Conservation (phyloP, 2,329 filamentous ascomycete species). For the Pestalotiopsis sp. region DNA sequence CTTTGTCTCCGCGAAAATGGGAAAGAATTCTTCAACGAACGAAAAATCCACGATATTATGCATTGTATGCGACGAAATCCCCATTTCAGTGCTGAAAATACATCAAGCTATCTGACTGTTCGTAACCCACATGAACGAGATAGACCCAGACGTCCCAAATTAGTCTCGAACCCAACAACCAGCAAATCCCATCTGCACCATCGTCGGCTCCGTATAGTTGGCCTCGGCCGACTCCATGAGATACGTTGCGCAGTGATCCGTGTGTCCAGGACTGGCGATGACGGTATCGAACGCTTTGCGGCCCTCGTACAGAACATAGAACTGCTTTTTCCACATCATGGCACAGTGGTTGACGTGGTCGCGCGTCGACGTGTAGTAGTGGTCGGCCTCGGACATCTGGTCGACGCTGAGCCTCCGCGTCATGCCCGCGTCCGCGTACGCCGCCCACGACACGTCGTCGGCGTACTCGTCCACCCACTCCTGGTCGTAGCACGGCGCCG, state of each 20-base stretch:
- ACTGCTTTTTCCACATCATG: slow-evolving; percentile 27
- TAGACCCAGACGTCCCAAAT: neutral
- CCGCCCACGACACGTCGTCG: slow-evolving; percentile 25
- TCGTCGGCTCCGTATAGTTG: slow-evolving; percentile 18
- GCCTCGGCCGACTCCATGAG: slow-evolving; percentile 23
- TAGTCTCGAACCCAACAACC: slow-evolving; percentile 6
- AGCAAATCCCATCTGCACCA: slow-evolving; percentile 11
- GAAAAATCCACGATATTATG: neutral
- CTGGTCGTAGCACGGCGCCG: slow-evolving; percentile 19
- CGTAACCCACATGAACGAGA: no score
- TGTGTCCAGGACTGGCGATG: slow-evolving; percentile 23
- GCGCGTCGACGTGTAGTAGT: slow-evolving; percentile 23
- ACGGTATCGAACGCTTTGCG: slow-evolving; percentile 20
- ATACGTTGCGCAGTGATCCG: slow-evolving; percentile 28
- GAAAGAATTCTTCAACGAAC: neutral
- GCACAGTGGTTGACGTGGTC: slow-evolving; percentile 29
- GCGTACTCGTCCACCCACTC: slow-evolving; percentile 25
- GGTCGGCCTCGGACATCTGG: slow-evolving; percentile 21
- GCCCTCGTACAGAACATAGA: slow-evolving; percentile 23
- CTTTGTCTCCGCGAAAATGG: neutral
- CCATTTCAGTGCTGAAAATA: neutral
- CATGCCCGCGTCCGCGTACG: slow-evolving; percentile 22
- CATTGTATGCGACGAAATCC: neutral
- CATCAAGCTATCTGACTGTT: no score
- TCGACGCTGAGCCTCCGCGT: slow-evolving; percentile 18